Conservation (phyloP, 1,139 yeast genomes). For the Magnusiomyces magnusii region DNA sequence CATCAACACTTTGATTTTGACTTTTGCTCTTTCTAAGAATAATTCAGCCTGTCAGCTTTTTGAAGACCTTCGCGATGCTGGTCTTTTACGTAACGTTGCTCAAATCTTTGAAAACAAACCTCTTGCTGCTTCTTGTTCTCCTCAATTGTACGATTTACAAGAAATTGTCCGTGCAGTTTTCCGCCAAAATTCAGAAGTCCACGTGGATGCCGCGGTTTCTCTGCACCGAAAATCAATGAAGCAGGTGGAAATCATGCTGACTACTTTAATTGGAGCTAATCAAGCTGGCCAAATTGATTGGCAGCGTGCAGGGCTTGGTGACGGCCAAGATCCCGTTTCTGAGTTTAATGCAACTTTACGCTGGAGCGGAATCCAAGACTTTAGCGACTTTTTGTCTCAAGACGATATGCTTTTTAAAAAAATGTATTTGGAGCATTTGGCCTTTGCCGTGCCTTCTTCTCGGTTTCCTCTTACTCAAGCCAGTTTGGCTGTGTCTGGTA, state of each 20-base stretch:
- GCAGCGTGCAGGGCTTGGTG: slow-evolving; percentile 26
- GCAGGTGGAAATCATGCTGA: slow-evolving; percentile 21
- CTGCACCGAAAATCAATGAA: slow-evolving; percentile 21
- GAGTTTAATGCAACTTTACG: slow-evolving; percentile 23
- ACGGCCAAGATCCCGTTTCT: slow-evolving; percentile 21
- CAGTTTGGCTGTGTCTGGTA: slow-evolving; percentile 29
- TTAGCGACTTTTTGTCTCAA: slow-evolving; percentile 26
- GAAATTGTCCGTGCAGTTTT: slow-evolving; percentile 26
- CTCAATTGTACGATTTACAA: slow-evolving; percentile 27
- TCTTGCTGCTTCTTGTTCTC: slow-evolving; percentile 24
- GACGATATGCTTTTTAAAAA: slow-evolving; percentile 25
- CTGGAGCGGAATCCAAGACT: slow-evolving; percentile 30
- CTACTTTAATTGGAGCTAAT: slow-evolving; percentile 23
- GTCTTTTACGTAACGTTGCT: slow-evolving; percentile 23
- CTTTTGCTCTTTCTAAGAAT: slow-evolving; percentile 21
- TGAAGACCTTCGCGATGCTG: slow-evolving; percentile 24
- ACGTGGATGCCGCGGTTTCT: slow-evolving; percentile 19
- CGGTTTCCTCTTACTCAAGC: slow-evolving; percentile 36
- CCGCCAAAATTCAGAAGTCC: slow-evolving; percentile 19
- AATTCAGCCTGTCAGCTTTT: slow-evolving; percentile 21
- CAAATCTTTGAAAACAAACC: slow-evolving; percentile 24
- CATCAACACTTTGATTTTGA: slow-evolving; percentile 23
- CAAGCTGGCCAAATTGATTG: slow-evolving; percentile 22
- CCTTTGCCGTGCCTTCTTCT: slow-evolving; percentile 23
- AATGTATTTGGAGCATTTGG: slow-evolving; percentile 28